Evolutionary conservation across 1,284 basidiomycete genomes (phyloP).

Genomic region (Naganishia cerealis): DNA sequence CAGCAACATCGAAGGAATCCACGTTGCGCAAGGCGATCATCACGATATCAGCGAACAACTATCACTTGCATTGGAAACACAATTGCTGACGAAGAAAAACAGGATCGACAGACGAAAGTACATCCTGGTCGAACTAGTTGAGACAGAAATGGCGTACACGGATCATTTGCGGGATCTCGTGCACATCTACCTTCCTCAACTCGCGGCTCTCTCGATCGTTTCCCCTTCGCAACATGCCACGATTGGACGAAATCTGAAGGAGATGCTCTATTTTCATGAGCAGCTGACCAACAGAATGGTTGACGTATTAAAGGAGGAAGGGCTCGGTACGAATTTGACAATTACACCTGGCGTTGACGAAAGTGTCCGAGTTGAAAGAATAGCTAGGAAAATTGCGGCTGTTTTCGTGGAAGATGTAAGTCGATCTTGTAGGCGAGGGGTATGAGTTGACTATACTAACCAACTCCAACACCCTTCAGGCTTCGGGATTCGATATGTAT

Average conservation of each 20-base stretch:
- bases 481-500: conserved; percentile 71
- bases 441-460: conserved; percentile 10
- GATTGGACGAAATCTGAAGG: conserved; percentile 70
- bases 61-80: conserved; percentile 42
- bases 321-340: conserved; percentile 54
- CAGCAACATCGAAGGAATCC: conserved; percentile 37
- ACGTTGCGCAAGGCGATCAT: conserved; percentile 2
- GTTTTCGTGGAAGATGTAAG: conserved; percentile 69
- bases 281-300: conserved; percentile 60
- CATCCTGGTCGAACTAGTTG: conserved; percentile 66
- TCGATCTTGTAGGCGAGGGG: conserved; percentile 16
- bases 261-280: conserved; percentile 73
- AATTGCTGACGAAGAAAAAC: conserved; percentile 16
- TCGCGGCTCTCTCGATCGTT: conserved; percentile 53
- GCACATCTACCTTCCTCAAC: conserved; percentile 57
- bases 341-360: conserved; percentile 37
- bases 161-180: conserved; percentile 73
- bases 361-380: conserved; percentile 53
- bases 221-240: conserved; percentile 46
- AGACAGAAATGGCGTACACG: conserved; percentile 78
- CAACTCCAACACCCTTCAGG: conserved; percentile 56
- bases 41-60: conserved; percentile 40
- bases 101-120: conserved; percentile 44
- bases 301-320: conserved; percentile 59
- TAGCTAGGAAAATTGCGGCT: conserved; percentile 62